Evolutionary conservation across 2,329 filamentous ascomycete species (phyloP).

Genomic region (Botrytis cinerea): DNA sequence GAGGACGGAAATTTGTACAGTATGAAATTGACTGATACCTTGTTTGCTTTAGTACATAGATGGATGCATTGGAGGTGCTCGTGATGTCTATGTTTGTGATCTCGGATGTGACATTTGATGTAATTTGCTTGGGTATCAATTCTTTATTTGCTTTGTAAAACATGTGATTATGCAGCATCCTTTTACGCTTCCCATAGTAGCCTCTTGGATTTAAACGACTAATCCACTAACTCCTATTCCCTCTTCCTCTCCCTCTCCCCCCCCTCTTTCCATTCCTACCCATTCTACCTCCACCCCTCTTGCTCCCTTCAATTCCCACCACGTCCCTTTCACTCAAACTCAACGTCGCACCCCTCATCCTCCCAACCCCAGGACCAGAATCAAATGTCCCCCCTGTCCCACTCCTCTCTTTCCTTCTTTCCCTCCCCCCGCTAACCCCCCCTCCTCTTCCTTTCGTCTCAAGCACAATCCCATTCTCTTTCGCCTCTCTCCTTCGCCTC

Average conservation of each 20-base stretch:
- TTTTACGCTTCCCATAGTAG: background rate
- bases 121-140: constrained; percentile 18
- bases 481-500: constrained; percentile 74
- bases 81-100: background rate
- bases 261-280: constrained; percentile 37
- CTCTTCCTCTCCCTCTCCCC: constrained; percentile 13
- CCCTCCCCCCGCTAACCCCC: constrained; percentile 53
- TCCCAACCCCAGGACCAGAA: constrained; percentile 77
- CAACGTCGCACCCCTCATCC: constrained; percentile 72
- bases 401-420: constrained; percentile 46
- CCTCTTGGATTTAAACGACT: background rate
- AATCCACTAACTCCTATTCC: constrained; percentile 4
- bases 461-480: constrained; percentile 86
- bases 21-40: constrained; percentile 1
- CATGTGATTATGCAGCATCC: background rate
- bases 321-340: constrained; percentile 78
- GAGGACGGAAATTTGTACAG: background rate
- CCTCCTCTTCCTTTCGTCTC: constrained; percentile 57
- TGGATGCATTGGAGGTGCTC: background rate
- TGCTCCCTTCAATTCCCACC: constrained; percentile 62
- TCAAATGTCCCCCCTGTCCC: constrained; percentile 60
- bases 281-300: constrained; percentile 43
- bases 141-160: constrained; percentile 1
- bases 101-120: background rate
- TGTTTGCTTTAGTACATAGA: background rate